Conservation (phyloP, 1,284 basidiomycete species). For the Spongiforma sp. region DNA sequence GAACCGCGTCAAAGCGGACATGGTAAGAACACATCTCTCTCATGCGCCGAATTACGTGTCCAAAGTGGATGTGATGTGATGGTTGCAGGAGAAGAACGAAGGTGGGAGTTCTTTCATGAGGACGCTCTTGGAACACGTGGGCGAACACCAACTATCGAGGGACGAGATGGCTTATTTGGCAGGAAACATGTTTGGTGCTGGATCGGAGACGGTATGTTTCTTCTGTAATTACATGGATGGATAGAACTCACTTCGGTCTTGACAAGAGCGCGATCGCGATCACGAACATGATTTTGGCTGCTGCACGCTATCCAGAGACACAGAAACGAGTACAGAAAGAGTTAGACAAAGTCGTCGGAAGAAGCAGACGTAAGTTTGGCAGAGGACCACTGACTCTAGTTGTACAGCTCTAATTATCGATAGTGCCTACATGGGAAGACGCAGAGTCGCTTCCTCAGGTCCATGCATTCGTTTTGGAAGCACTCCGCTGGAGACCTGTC, state of each 20-base stretch:
- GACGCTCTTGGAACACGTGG: too few species aligned
- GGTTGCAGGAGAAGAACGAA: too few species aligned
- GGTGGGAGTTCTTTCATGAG: too few species aligned
- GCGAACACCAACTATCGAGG: too few species aligned
- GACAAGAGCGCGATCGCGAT: conserved; percentile 41
- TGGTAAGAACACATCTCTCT: background rate
- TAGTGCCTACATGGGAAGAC: conserved; percentile 32
- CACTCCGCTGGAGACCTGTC: conserved; percentile 38
- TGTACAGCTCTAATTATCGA: background rate
- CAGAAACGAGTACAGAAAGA: conserved; percentile 49
- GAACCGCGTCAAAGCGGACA: conserved; percentile 18
- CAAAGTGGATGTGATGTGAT: too few species aligned
- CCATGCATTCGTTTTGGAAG: conserved; percentile 36
- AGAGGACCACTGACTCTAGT: too few species aligned
- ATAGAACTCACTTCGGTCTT: too few species aligned
- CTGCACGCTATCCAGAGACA: conserved; percentile 44
- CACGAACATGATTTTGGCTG: conserved; percentile 49
- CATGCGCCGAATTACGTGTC: too few species aligned
- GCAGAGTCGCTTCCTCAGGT: conserved; percentile 27
- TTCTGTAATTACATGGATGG: background rate
- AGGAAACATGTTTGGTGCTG: conserved; percentile 47
- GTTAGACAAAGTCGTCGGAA: conserved; percentile 45
- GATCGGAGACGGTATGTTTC: conserved; percentile 42
- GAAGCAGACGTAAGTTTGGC: conserved; percentile 39
- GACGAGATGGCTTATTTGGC: conserved; percentile 40